These are phyloP conservation scores for Stagonosporopsis vannaccii DNA, from an alignment of 2,329 filamentous ascomycete species.

Conservation along the genomic window DNA sequence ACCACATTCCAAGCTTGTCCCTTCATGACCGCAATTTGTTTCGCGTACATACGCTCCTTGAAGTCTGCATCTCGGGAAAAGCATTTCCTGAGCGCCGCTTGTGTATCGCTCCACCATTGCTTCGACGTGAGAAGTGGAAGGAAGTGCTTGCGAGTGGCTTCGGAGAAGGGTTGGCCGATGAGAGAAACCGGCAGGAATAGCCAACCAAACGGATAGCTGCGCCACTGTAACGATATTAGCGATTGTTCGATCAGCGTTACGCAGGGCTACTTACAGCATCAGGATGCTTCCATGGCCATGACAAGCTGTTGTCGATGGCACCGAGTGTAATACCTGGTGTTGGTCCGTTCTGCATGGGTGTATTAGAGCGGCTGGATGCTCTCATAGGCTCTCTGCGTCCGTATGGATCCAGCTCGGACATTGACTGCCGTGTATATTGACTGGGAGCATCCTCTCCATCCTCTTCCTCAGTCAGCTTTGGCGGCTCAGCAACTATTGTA, in stretches of 20 bases:
- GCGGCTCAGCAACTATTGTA: conserved; percentile 86
- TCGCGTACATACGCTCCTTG: conserved; percentile 98
- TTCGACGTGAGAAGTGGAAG: conserved; percentile 94
- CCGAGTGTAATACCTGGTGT: conserved; percentile 76
- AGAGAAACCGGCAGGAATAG: conserved; percentile 95
- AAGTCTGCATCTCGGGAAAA: conserved; percentile 96
- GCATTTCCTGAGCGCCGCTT: conserved; percentile 81
- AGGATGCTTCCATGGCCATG: conserved; percentile 99
- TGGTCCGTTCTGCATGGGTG: conserved; percentile 59
- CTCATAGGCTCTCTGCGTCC: conserved; percentile 85
- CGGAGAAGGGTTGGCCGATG: conserved; percentile 94
- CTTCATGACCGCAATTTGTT: conserved; percentile 98
- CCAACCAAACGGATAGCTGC: conserved; percentile 97
- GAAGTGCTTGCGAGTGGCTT: conserved; percentile 92
- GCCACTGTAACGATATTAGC: conserved; percentile 60
- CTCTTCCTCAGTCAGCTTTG: conserved; percentile 62
- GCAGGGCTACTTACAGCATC: conserved; percentile 70
- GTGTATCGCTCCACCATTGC: conserved; percentile 96
- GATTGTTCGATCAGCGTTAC: not conserved
- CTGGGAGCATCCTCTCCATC: conserved; percentile 53
- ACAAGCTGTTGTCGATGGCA: conserved; percentile 96
- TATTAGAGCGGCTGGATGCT: conserved; percentile 66
- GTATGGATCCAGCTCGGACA: conserved; percentile 69
- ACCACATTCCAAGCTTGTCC: conserved; percentile 99
- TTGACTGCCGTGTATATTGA: conserved; percentile 68